phyloP scores from a whole-genome alignment of 768 basidiomycete species.

The Antrodiella citrinella region DNA sequence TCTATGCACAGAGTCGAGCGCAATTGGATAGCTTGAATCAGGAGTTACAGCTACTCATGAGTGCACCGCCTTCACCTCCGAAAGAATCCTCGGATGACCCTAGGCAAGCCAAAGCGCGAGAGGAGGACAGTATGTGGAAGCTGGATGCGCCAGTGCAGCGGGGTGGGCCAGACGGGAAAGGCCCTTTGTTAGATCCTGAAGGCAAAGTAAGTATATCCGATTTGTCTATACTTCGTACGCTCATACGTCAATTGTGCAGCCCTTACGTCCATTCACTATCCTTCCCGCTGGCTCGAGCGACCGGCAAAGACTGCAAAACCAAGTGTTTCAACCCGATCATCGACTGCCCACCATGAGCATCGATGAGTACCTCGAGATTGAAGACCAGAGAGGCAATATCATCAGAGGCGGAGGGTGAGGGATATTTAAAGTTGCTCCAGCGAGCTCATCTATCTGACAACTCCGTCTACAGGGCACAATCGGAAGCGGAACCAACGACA shows the following conservation, averaged over 20 bases:
- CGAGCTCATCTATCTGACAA: no score
- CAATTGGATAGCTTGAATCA: slow-evolving; percentile 63
- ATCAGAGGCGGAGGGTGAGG: slow-evolving; percentile 82
- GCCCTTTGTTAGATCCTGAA: slow-evolving; percentile 61
- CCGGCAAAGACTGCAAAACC: slow-evolving; percentile 61
- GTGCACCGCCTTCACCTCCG: slow-evolving; percentile 40
- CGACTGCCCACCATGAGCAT: slow-evolving; percentile 92
- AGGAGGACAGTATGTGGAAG: slow-evolving; percentile 59
- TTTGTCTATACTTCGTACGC: no score
- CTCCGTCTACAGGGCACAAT: slow-evolving; percentile 46
- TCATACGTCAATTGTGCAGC: no score
- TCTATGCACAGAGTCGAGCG: slow-evolving; percentile 59
- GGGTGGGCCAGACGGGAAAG: slow-evolving; percentile 36
- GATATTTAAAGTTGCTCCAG: not conserved
- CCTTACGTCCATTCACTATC: slow-evolving; percentile 88
- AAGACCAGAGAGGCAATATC: slow-evolving; percentile 77
- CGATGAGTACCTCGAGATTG: slow-evolving; percentile 89
- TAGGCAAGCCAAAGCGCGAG: slow-evolving; percentile 29
- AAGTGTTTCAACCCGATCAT: slow-evolving; percentile 81
- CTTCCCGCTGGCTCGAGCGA: slow-evolving; percentile 64
- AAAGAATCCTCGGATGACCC: slow-evolving; percentile 27
- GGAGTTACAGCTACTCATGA: slow-evolving; percentile 62
- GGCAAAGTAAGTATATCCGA: slow-evolving; percentile 82
- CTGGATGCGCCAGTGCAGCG: slow-evolving; percentile 44
- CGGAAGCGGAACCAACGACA: slow-evolving; percentile 57